Percentiles rank a stretch among this genome's conserved stretches.
Conservation (phyloP, 2,329 filamentous ascomycete genomes). For the Pseudogymnoascus sp. region DNA sequence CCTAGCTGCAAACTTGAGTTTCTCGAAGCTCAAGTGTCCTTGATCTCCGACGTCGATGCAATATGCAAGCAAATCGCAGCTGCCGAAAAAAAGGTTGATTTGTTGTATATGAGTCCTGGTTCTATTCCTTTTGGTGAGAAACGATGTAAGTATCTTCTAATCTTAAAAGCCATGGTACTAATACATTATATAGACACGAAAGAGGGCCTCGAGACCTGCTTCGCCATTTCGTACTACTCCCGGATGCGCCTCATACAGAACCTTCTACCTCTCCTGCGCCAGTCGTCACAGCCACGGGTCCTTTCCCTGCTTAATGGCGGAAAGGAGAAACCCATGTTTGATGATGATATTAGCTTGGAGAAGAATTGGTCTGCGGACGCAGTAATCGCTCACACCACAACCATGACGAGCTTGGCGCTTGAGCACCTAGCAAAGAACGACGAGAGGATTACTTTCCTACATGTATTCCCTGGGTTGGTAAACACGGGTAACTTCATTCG, state of each 20-base stretch:
- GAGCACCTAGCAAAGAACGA: slow-evolving; percentile 41
- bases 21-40: slow-evolving; percentile 41
- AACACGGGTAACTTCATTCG: slow-evolving; percentile 23
- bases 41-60: slow-evolving; percentile 44
- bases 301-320: slow-evolving; percentile 47
- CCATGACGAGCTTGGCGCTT: slow-evolving; percentile 44
- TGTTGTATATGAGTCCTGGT: slow-evolving; percentile 40
- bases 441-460: slow-evolving; percentile 36
- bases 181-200: slow-evolving; percentile 39
- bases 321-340: slow-evolving; percentile 42
- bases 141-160: slow-evolving; percentile 17
- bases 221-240: slow-evolving; percentile 48
- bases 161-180: slow-evolving; percentile 13
- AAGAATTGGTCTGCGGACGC: slow-evolving; percentile 32
- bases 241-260: slow-evolving; percentile 50
- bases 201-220: slow-evolving; percentile 48
- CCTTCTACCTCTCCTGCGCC: slow-evolving; percentile 48
- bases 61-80: slow-evolving; percentile 39
- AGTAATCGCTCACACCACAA: slow-evolving; percentile 38
- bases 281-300: slow-evolving; percentile 40
- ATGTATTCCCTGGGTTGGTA: slow-evolving; percentile 34
- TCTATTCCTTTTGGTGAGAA: slow-evolving; percentile 27
- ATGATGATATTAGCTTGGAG: slow-evolving; percentile 35
- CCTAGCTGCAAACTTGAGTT: slow-evolving; percentile 39
- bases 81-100: slow-evolving; percentile 38